Percentiles rank a stretch among this genome's conserved stretches.
These are phyloP conservation scores for Erigeron canadensis DNA, from an alignment of 129 eudicot species.

Conservation along the genomic window DNA sequence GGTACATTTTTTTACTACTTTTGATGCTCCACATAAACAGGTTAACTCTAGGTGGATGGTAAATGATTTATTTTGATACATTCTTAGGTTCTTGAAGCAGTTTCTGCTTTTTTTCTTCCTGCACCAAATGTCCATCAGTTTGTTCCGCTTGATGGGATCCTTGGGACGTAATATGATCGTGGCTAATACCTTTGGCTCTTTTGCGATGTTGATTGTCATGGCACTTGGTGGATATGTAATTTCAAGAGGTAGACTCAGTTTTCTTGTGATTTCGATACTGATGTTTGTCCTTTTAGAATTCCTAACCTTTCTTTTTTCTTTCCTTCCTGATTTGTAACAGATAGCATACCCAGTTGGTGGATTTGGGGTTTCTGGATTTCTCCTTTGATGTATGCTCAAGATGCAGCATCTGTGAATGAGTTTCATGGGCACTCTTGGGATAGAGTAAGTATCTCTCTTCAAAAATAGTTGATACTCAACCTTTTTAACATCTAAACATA, in stretches of 20 bases:
- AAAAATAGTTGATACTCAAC: neutral
- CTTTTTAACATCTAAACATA: neutral
- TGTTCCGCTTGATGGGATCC: constrained; percentile 93
- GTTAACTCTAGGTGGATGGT: constrained; percentile 16
- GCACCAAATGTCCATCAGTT: constrained; percentile 90
- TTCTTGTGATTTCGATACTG: neutral
- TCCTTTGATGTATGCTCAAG: constrained; percentile 94
- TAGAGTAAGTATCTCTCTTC: constrained; percentile 48
- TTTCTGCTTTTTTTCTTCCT: constrained; percentile 75
- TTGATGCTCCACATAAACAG: neutral
- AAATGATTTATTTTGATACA: constrained; percentile 10
- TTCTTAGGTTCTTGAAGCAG: constrained; percentile 75
- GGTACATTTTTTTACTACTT: no score
- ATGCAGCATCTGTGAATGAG: constrained; percentile 94
- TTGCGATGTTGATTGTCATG: constrained; percentile 97
- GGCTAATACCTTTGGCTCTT: constrained; percentile 98
- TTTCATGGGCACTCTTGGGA: constrained; percentile 96
- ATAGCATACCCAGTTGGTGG: constrained; percentile 95
- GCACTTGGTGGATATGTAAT: constrained; percentile 94
- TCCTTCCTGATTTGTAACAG: constrained; percentile 45
- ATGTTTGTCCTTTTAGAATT: neutral
- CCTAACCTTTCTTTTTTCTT: constrained; percentile 13
- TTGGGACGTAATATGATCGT: constrained; percentile 98
- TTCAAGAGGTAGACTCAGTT: constrained; percentile 64
- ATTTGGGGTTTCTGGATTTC: constrained; percentile 98